phyloP scores from a whole-genome alignment of 169 alveolate genomes.

The Plasmodium fragile region DNA sequence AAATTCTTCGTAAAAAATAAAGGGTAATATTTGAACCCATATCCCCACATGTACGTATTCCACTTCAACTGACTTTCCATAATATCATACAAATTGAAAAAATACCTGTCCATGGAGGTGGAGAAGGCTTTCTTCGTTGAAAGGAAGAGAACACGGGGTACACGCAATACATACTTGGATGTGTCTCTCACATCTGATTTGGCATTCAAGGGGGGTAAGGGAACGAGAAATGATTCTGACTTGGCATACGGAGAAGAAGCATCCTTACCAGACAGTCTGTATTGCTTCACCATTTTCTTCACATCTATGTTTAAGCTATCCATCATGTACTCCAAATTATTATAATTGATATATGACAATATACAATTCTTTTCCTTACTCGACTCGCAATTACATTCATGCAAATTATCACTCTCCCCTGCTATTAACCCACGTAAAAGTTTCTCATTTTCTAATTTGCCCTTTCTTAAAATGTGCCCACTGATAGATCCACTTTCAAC shows the following conservation, averaged over 20 bases:
- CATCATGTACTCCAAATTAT: constrained; percentile 64
- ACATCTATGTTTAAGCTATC: constrained; percentile 50
- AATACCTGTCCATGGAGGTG: constrained; percentile 38
- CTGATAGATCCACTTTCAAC: constrained; percentile 54
- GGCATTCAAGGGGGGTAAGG: constrained; percentile 54
- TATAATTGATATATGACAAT: constrained; percentile 41
- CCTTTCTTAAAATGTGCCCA: constrained; percentile 28
- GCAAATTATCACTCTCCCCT: constrained; percentile 44
- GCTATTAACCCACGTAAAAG: constrained; percentile 30
- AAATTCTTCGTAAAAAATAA: constrained; percentile 55
- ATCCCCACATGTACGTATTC: constrained; percentile 72
- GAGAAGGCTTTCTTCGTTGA: constrained; percentile 62
- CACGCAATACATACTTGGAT: constrained; percentile 53
- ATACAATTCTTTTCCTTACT: constrained; percentile 41
- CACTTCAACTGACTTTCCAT: constrained; percentile 72
- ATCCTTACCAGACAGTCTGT: not conserved
- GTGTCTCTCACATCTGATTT: constrained; percentile 35
- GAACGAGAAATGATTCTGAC: constrained; percentile 53
- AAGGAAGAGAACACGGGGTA: constrained; percentile 68
- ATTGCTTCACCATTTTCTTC: constrained; percentile 19
- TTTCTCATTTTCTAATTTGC: constrained; percentile 26
- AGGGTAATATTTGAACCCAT: constrained; percentile 69
- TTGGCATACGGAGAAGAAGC: not conserved
- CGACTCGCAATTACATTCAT: constrained; percentile 53
- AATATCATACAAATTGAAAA: constrained; percentile 42